A percentile compares a stretch with the other conserved stretches of the same genome.
Conservation (phyloP, 1,139 yeast genomes). For the Hansenula sp. region DNA sequence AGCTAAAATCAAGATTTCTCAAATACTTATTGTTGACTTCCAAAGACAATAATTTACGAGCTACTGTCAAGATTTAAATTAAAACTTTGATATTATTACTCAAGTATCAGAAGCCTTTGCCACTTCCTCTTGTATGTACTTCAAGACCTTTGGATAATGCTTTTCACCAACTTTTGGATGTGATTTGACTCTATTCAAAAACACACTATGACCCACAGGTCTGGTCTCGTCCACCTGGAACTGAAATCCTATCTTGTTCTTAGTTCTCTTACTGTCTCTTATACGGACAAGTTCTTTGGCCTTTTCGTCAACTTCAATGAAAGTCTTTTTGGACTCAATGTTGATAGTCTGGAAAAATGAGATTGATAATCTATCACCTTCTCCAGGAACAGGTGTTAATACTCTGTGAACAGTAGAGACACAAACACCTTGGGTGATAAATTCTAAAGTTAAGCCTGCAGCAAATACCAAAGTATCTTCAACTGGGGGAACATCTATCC, state of each 20-base stretch:
- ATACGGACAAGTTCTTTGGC: slow-evolving; percentile 31
- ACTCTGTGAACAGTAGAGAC: slow-evolving; percentile 72
- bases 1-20: too few relatives aligned
- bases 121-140: slow-evolving; percentile 20
- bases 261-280: slow-evolving; percentile 36
- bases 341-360: slow-evolving; percentile 55
- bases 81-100: neutral
- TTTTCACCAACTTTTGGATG: slow-evolving; percentile 64
- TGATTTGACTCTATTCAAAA: slow-evolving; percentile 59
- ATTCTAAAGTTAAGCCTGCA: slow-evolving; percentile 53
- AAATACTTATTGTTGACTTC: too few relatives aligned
- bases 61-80: too few relatives aligned
- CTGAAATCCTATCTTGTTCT: slow-evolving; percentile 47
- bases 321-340: slow-evolving; percentile 38
- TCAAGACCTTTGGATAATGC: slow-evolving; percentile 52
- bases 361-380: slow-evolving; percentile 49
- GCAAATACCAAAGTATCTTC: slow-evolving; percentile 46
- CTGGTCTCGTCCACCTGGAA: slow-evolving; percentile 43
- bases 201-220: slow-evolving; percentile 54
- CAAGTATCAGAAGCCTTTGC: slow-evolving; percentile 10
- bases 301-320: slow-evolving; percentile 34
- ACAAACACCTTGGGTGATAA: slow-evolving; percentile 50
- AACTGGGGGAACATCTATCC: slow-evolving; percentile 51
- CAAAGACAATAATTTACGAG: too few relatives aligned
- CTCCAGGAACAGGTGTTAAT: slow-evolving; percentile 47